Evolutionary conservation across 805 yeast species (phyloP), one percentile per base, ranked within the genome.

Genomic region (Nematodospora valgi): DNA sequence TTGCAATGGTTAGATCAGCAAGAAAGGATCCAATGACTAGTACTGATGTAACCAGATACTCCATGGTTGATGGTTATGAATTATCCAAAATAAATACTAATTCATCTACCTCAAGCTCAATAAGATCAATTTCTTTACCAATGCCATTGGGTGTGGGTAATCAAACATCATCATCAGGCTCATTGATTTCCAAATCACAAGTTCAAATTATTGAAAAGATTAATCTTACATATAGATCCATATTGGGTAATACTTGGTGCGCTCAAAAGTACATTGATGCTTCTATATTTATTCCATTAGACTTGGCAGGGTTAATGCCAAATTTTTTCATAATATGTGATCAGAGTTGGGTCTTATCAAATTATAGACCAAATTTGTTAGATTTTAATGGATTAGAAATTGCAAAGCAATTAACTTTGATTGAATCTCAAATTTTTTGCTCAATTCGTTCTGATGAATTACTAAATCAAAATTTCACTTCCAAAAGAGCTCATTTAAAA

Each of bases 341-440:
- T 37, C 76, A 70, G 36, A 69, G 71, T 39, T 80, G 86, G 84
- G 75, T 68, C 17, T 62, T 76, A 37, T 60, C 74, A 6, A 74
- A 72, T 41, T 74, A 72, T 45, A 68, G 79, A 39, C 68, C 76
- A 12, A 68, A 73, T 30, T 56, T 78, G 27, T 51, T 76, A 24
- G 78, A 80, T 41, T 67, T 79, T 46, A 82, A 82, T 52, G 80
- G 87, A 0, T 62, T 82, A 46, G 93, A 84, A 47, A 63, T 82
- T 16, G 89, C 93, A 2, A 84, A 82, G 49, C 93, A 84, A 45
- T 60, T 85, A 30, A 83, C 93, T 0, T 59, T 82, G 13, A 74
- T 85, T 41, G 95, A 85, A 52, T 76, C 84, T 2, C 70, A 68
- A 27, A 69, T 85, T 31, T 84, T 80, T 56, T 66, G 85, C 41